A percentile compares a stretch with the other conserved stretches of the same genome.
These are phyloP conservation scores for Lupinus albus DNA, from an alignment of 306 rosid species.

Conservation along the genomic window DNA sequence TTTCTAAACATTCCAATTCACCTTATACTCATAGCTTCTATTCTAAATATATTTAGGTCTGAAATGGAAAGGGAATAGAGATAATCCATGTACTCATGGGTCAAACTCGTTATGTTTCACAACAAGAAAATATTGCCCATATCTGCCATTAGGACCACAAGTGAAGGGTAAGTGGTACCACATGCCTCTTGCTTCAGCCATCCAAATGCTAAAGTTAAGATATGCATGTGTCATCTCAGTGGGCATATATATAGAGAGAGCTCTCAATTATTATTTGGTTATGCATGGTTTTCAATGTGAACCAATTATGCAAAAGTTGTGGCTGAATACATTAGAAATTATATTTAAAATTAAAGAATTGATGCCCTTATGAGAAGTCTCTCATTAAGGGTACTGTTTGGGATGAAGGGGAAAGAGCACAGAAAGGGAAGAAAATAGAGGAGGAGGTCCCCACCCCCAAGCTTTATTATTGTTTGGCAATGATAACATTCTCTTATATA, in stretches of 20 bases:
- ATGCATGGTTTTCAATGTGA: conserved; percentile 50
- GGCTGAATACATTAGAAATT: neutral
- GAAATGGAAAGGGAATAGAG: conserved; percentile 40
- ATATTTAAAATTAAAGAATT: conserved; percentile 15
- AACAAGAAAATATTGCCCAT: conserved; percentile 64
- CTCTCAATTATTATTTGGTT: conserved; percentile 49
- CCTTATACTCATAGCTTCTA: conserved; percentile 38
- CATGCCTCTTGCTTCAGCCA: conserved; percentile 52
- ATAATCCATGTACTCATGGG: conserved; percentile 35
- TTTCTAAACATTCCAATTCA: conserved; percentile 37
- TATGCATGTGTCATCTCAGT: conserved; percentile 45
- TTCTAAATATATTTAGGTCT: conserved; percentile 33
- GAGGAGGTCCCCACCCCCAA: conserved; percentile 35
- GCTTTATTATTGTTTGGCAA: conserved; percentile 31
- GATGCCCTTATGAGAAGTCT: conserved; percentile 31
- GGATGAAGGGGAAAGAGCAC: conserved; percentile 42
- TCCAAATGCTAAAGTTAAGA: conserved; percentile 48
- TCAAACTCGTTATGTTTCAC: conserved; percentile 56
- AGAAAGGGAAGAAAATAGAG: conserved; percentile 26
- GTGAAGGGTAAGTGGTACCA: conserved; percentile 46
- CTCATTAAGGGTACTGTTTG: conserved; percentile 43
- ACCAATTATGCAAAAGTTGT: conserved; percentile 33
- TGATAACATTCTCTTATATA: too few species aligned
- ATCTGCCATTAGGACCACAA: conserved; percentile 69
- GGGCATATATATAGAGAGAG: conserved; percentile 29